Conservation (phyloP, 2,329 filamentous ascomycete genomes). For the Verticillium albo-atrum region DNA sequence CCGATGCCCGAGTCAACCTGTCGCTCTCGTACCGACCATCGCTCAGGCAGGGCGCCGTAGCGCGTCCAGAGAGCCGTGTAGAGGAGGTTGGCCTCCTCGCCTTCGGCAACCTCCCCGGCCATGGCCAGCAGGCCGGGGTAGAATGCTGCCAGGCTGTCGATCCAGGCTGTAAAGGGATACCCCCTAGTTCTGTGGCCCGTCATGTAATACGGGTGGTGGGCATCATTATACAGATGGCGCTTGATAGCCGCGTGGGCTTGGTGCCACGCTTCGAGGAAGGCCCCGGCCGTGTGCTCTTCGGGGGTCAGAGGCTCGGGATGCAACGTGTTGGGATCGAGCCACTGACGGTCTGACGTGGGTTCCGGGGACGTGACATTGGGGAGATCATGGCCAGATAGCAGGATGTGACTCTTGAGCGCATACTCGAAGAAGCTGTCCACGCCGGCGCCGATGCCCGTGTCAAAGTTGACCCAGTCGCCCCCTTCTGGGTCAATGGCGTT, state of each 20-base stretch:
- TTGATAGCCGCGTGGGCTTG: constrained; percentile 83
- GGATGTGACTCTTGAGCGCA: constrained; percentile 86
- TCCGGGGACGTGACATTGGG: constrained; percentile 46
- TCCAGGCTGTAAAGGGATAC: constrained; percentile 85
- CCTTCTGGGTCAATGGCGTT: constrained; percentile 89
- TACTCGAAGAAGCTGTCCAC: constrained; percentile 99
- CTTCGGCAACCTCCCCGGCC: constrained; percentile 86
- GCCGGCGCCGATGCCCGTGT: constrained; percentile 91
- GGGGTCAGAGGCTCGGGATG: constrained; percentile 53
- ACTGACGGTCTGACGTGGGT: constrained; percentile 23
- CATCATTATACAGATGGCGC: constrained; percentile 81
- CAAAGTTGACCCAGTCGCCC: constrained; percentile 82
- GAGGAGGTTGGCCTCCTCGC: constrained; percentile 81
- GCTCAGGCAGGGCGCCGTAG: constrained; percentile 88
- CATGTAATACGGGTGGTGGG: constrained; percentile 87
- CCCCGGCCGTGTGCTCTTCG: constrained; percentile 66
- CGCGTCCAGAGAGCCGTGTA: constrained; percentile 93
- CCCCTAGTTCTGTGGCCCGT: constrained; percentile 87
- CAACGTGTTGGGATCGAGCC: constrained; percentile 62
- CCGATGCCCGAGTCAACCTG: constrained; percentile 80
- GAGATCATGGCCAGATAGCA: constrained; percentile 71
- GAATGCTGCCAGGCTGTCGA: constrained; percentile 92
- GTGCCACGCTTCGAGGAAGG: constrained; percentile 80
- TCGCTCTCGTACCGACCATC: constrained; percentile 84
- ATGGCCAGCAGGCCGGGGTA: constrained; percentile 85